phyloP scores from a whole-genome alignment of 768 basidiomycete genomes.

The Suillus luteus region DNA sequence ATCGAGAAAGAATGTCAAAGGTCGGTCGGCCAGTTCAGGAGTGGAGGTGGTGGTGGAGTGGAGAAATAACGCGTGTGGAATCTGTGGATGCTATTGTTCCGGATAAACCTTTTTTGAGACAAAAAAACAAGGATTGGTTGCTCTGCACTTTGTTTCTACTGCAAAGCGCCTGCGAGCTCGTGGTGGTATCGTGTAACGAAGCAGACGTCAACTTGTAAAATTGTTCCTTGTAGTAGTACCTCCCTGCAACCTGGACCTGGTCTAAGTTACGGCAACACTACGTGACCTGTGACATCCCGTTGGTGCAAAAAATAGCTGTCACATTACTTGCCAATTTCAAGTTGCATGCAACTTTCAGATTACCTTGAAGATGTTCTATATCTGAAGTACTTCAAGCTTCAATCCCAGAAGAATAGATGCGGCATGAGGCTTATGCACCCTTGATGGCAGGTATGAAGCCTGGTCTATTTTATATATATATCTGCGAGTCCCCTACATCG shows the following conservation, averaged over 20 bases:
- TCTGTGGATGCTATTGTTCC: slow-evolving; percentile 16
- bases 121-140: neutral
- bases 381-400: neutral
- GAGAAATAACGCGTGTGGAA: neutral
- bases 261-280: neutral
- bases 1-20: slow-evolving; percentile 22
- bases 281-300: neutral
- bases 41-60: neutral
- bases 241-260: neutral
- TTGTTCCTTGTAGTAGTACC: neutral
- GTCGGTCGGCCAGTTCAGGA: slow-evolving; percentile 17
- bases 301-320: too few relatives aligned
- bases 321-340: too few relatives aligned
- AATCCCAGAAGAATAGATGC: neutral
- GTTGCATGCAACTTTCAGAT: neutral
- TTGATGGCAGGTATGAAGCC: neutral
- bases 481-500: too few relatives aligned
- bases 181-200: slow-evolving; percentile 1
- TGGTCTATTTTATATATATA: neutral
- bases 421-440: slow-evolving; percentile 1
- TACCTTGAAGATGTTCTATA: neutral
- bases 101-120: slow-evolving; percentile 3
- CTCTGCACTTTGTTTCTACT: slow-evolving; percentile 2
- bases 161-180: neutral
- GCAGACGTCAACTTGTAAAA: neutral